Evolutionary conservation across 768 basidiomycete genomes (phyloP).

Genomic region (Pisolithus albus): DNA sequence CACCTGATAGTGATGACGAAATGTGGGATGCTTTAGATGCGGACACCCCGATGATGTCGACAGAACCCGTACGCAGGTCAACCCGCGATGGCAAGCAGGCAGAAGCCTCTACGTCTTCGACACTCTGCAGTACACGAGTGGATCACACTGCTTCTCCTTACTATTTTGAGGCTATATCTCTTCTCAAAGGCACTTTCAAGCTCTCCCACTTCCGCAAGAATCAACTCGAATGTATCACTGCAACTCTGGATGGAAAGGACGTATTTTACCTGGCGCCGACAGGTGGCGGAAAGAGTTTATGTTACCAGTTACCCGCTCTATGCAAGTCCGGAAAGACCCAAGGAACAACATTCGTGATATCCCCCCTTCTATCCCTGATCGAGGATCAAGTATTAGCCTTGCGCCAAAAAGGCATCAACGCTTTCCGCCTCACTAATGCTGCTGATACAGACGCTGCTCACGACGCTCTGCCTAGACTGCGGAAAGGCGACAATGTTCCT

Average conservation of each 20-base stretch:
- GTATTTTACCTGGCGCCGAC: slow-evolving; percentile 97
- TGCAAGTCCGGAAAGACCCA: slow-evolving; percentile 61
- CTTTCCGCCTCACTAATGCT: slow-evolving; percentile 61
- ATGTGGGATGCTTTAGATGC: slow-evolving; percentile 43
- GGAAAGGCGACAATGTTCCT: slow-evolving; percentile 43
- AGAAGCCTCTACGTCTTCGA: slow-evolving; percentile 1
- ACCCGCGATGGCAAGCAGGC: slow-evolving; percentile 10
- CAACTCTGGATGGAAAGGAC: slow-evolving; percentile 72
- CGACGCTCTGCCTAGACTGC: slow-evolving; percentile 38
- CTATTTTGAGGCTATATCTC: slow-evolving; percentile 24
- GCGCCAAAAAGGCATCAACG: slow-evolving; percentile 56
- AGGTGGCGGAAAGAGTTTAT: slow-evolving; percentile 86
- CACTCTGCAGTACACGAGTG: slow-evolving; percentile 8
- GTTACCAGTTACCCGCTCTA: slow-evolving; percentile 87
- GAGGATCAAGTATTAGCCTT: slow-evolving; percentile 78
- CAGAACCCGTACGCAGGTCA: slow-evolving; percentile 10
- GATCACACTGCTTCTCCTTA: slow-evolving; percentile 29
- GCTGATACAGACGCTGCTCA: slow-evolving; percentile 35
- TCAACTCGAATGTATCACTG: slow-evolving; percentile 82
- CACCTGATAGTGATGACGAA: slow-evolving; percentile 38
- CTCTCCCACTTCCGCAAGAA: slow-evolving; percentile 68
- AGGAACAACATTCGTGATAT: slow-evolving; percentile 86
- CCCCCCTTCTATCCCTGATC: slow-evolving; percentile 85
- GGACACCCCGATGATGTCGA: slow-evolving; percentile 12
- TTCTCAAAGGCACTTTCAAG: slow-evolving; percentile 43